Evolutionary conservation across 768 basidiomycete species (phyloP), one percentile per base, ranked within the genome.

Genomic region (Phlegmacium glaucopus): DNA sequence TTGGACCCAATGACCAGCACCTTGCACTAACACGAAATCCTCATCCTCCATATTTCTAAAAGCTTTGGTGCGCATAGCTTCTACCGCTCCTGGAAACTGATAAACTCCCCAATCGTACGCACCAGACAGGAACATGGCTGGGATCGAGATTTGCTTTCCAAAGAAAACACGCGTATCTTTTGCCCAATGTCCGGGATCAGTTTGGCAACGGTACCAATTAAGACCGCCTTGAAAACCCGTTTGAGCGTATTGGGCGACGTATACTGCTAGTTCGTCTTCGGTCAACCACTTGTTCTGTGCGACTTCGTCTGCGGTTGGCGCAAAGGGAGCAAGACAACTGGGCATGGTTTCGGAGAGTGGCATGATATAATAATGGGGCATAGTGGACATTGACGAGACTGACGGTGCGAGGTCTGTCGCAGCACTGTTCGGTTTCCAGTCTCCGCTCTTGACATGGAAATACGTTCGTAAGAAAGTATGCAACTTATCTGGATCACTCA

Each of bases 291-390:
- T 35, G 32, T 66, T 65, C 9, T 37, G 29, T 9, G 49, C 39
- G 6, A 68, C 53, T 42, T 68, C 64, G 18, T 50, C 59, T 28
- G 57, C 29, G 3, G 65, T 63, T 7, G 72, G 72, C 4, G 63
- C 62, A 13, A 70, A 56, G 13, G 62, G 59, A 11, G 50, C 52
- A 28, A 82, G 67, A 22, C 72, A 61, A 44, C 78, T 62, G 1
- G 77, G 74, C 82, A 84, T 84, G 39, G 68, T 75, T 30, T 72
- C 64, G n/a, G 70, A 51, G 9, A 71, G 58, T 16, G 72, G 76
- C 81, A 85, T 83, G 58, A 83, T 65, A 56, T 85, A 83, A 68
- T 83, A 84, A 12, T 69, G 67, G 6, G 83, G 82, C 22, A 85
- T 52, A 3, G 56, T 57, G 3, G 72, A 66, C 29, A 79, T 60